Evolutionary conservation across 2,329 filamentous ascomycete species (phyloP).

Genomic region (Parafenestella ontariensis): DNA sequence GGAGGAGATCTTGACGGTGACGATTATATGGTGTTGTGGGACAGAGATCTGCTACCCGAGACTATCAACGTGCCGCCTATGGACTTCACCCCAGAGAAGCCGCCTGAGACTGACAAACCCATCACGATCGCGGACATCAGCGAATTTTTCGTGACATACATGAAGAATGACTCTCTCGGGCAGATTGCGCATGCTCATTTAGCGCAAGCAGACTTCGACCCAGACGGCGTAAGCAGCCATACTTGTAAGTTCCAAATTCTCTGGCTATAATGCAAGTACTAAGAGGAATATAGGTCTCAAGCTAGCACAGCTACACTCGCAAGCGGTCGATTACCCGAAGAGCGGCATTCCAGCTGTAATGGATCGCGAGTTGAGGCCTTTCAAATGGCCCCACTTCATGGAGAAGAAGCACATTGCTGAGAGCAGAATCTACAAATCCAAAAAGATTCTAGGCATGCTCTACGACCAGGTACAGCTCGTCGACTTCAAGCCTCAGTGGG

Average conservation of each 20-base stretch:
- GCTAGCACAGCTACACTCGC: conserved; percentile 82
- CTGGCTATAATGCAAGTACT: not conserved
- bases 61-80: conserved; percentile 79
- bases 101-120: conserved; percentile 63
- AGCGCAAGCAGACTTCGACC: conserved; percentile 72
- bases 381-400: conserved; percentile 85
- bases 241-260: not conserved
- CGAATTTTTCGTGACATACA: conserved; percentile 87
- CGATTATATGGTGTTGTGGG: conserved; percentile 95
- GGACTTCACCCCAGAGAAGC: conserved; percentile 70
- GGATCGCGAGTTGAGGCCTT: conserved; percentile 65
- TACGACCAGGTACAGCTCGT: conserved; percentile 77
- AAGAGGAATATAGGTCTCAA: conserved; percentile 69
- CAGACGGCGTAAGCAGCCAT: conserved; percentile 64
- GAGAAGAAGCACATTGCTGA: conserved; percentile 65
- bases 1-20: conserved; percentile 96
- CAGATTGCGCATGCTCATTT: conserved; percentile 84
- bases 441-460: conserved; percentile 76
- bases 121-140: conserved; percentile 78
- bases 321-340: conserved; percentile 94
- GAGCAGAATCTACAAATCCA: conserved; percentile 68
- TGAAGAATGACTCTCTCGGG: conserved; percentile 86
- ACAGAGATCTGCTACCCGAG: conserved; percentile 68
- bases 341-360: conserved; percentile 80
- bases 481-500: conserved; percentile 76